Evolutionary conservation across 345 rosid genomes (phyloP).

Genomic region (Lumnitzera littorea): DNA sequence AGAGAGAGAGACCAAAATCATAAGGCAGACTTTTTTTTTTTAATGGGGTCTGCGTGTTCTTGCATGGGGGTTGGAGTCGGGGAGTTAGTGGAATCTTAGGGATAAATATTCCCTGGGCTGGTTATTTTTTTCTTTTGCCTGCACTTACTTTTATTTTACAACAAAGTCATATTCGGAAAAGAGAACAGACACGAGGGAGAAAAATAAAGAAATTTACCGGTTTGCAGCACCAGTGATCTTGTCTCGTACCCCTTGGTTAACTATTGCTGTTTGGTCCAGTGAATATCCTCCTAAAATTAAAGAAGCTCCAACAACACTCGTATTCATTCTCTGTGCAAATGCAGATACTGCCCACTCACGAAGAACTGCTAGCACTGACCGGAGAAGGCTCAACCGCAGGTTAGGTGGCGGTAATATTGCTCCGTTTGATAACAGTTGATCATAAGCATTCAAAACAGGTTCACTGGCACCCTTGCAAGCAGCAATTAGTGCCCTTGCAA

Average conservation of each 20-base stretch:
- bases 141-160: neutral
- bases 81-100: no score
- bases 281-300: slow-evolving; percentile 61
- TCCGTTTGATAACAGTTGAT: slow-evolving; percentile 70
- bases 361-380: slow-evolving; percentile 73
- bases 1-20: no score
- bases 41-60: no score
- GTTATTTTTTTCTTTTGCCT: no score
- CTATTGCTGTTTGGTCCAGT: slow-evolving; percentile 41
- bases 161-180: neutral
- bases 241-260: slow-evolving; percentile 75
- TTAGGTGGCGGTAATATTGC: slow-evolving; percentile 74
- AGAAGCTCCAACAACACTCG: slow-evolving; percentile 58
- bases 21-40: no score
- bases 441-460: slow-evolving; percentile 79
- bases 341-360: slow-evolving; percentile 93
- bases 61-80: no score
- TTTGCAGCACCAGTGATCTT: slow-evolving; percentile 84
- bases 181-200: neutral
- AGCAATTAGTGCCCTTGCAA: slow-evolving; percentile 81
- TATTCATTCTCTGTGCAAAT: slow-evolving; percentile 68
- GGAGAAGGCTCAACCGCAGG: slow-evolving; percentile 72
- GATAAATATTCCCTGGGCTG: no score
- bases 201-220: slow-evolving; percentile 42
- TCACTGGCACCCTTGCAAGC: slow-evolving; percentile 94